Evolutionary conservation across 176 grass and related monocot species (phyloP).

Genomic region (Oryza punctata): DNA sequence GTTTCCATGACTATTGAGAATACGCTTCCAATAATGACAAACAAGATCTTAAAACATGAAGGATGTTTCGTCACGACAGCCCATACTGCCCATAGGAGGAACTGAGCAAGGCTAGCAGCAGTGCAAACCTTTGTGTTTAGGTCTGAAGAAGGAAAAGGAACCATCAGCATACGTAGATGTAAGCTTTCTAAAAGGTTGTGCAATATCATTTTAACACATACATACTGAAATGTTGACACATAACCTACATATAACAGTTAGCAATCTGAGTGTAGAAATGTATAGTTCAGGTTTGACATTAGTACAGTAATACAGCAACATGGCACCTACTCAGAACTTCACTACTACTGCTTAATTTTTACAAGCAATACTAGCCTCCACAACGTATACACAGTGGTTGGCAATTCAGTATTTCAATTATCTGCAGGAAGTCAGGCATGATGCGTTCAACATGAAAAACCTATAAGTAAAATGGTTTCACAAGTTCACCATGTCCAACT

Average conservation of each 20-base stretch:
- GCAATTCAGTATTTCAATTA: not conserved
- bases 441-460: slow-evolving; percentile 45
- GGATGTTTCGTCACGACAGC: slow-evolving; percentile 48
- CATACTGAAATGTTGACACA: not conserved
- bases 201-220: not conserved
- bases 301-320: not conserved
- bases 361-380: not conserved
- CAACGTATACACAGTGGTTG: not conserved
- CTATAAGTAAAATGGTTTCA: not conserved
- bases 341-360: not conserved
- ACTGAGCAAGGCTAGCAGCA: slow-evolving; percentile 40
- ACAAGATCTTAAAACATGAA: slow-evolving; percentile 48
- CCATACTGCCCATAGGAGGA: slow-evolving; percentile 66
- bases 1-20: slow-evolving; percentile 40
- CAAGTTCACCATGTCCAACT: not conserved
- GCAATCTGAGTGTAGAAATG: not conserved
- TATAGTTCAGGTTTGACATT: not conserved
- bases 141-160: slow-evolving; percentile 27
- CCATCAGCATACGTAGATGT: not conserved
- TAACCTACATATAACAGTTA: not conserved
- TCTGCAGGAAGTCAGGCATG: slow-evolving; percentile 27
- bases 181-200: not conserved
- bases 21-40: slow-evolving; percentile 32
- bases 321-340: not conserved
- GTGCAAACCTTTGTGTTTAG: slow-evolving; percentile 63